A percentile compares a stretch with the other conserved stretches of the same genome.
These are phyloP conservation scores for Fusarium sublunatum DNA, from an alignment of 2,329 filamentous ascomycete genomes.

Conservation along the genomic window DNA sequence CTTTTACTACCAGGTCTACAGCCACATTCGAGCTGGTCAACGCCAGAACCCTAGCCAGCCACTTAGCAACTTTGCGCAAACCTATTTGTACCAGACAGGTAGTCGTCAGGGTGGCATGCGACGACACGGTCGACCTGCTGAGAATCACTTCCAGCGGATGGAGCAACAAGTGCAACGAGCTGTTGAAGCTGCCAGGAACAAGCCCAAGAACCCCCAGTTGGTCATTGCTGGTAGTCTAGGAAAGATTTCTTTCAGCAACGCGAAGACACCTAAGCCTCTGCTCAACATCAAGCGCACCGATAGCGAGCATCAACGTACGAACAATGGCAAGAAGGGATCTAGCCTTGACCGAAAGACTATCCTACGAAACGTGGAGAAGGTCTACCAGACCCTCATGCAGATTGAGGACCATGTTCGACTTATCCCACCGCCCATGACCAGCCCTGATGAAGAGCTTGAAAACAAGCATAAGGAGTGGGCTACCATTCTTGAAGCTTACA, in stretches of 20 bases:
- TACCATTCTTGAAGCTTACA: slow-evolving; percentile 70
- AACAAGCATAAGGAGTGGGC: slow-evolving; percentile 82
- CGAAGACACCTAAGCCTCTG: slow-evolving; percentile 94
- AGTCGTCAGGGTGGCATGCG: slow-evolving; percentile 80
- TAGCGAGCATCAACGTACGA: slow-evolving; percentile 66
- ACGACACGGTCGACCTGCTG: slow-evolving; percentile 82
- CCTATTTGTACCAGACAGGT: slow-evolving; percentile 95
- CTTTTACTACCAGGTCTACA: slow-evolving; percentile 98
- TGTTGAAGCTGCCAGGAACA: slow-evolving; percentile 95
- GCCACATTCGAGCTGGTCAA: slow-evolving; percentile 89
- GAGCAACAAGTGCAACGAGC: slow-evolving; percentile 98
- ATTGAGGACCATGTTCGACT: slow-evolving; percentile 92
- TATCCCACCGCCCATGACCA: slow-evolving; percentile 72
- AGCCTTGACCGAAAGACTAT: slow-evolving; percentile 84
- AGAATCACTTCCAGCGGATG: slow-evolving; percentile 99
- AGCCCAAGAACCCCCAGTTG: slow-evolving; percentile 96
- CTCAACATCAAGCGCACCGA: slow-evolving; percentile 95
- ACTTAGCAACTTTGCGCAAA: slow-evolving; percentile 95
- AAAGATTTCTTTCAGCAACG: slow-evolving; percentile 99
- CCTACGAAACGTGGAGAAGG: slow-evolving; percentile 85
- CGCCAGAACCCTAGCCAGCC: slow-evolving; percentile 93
- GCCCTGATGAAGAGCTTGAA: slow-evolving; percentile 73
- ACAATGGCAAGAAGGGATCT: slow-evolving; percentile 59
- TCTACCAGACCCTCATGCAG: slow-evolving; percentile 89
- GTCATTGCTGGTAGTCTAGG: slow-evolving; percentile 96